Percentiles rank a stretch among this genome's conserved stretches.
phyloP scores from a whole-genome alignment of 2,329 filamentous ascomycete species.

The Thermothelomyces thermophilus region DNA sequence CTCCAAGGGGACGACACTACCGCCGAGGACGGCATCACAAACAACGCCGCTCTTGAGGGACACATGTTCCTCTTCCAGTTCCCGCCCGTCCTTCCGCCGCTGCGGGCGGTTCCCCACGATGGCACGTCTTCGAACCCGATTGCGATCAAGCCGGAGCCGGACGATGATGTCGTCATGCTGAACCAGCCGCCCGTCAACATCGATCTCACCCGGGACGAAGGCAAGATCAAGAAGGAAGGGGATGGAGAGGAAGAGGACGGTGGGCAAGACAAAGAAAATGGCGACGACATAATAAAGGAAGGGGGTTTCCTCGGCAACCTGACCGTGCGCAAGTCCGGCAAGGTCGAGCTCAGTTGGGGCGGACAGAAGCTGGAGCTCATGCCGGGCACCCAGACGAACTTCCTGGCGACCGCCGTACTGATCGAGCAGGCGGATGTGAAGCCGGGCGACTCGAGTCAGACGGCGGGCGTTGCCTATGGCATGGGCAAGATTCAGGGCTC shows the following conservation, averaged over 20 bases:
- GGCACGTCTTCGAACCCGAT: constrained; percentile 23
- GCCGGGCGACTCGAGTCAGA: constrained; percentile 33
- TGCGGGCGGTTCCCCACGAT: constrained; percentile 30
- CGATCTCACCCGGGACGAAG: constrained; percentile 35
- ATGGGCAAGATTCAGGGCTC: constrained; percentile 59
- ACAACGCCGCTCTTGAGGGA: constrained; percentile 37
- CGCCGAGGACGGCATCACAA: constrained; percentile 11
- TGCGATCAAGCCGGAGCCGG: constrained; percentile 38
- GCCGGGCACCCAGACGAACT: constrained; percentile 44
- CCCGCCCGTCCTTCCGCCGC: constrained; percentile 53
- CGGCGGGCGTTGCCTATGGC: constrained; percentile 47
- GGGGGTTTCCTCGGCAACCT: constrained; percentile 56
- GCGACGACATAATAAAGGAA: constrained; percentile 33
- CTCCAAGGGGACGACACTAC: constrained; percentile 21
- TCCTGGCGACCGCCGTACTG: constrained; percentile 53
- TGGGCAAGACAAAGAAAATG: constrained; percentile 16
- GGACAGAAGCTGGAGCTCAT: constrained; percentile 50
- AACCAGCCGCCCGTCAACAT: constrained; percentile 32
- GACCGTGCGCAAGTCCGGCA: constrained; percentile 54
- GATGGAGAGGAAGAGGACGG: constrained; percentile 21
- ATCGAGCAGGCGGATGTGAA: constrained; percentile 53
- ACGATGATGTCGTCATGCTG: constrained; percentile 33
- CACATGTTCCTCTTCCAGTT: constrained; percentile 60
- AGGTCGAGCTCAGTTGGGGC: constrained; percentile 57
- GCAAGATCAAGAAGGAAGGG: constrained; percentile 26